These are phyloP conservation scores for Thermomucor indicae-seudaticae DNA, from an alignment of 371 early-diverging fungal genomes.

Conservation along the genomic window DNA sequence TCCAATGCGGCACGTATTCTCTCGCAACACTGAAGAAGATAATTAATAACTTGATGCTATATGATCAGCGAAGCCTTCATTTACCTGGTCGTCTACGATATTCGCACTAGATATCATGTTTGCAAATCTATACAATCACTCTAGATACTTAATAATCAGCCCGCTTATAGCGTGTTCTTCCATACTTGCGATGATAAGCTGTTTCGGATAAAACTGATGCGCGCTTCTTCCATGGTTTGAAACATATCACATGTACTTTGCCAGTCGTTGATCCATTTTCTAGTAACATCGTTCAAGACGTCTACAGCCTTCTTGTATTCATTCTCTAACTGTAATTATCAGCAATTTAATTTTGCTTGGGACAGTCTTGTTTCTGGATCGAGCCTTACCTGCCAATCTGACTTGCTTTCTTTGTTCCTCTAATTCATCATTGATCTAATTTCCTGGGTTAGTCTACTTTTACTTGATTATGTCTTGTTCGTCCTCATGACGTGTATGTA, in stretches of 20 bases:
- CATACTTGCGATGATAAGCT: slow-evolving; percentile 25
- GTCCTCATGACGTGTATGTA: slow-evolving; percentile 3
- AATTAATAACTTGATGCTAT: neutral
- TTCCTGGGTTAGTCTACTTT: no score
- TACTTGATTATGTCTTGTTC: neutral
- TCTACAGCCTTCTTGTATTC: slow-evolving; percentile 11
- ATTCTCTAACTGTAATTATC: slow-evolving; percentile 9
- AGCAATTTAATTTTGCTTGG: no score
- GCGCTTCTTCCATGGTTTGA: slow-evolving; percentile 14
- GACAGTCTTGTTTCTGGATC: no score
- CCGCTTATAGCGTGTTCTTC: no score
- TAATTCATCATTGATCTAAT: slow-evolving; percentile 9
- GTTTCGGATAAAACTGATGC: slow-evolving; percentile 17
- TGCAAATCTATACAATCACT: slow-evolving; percentile 12
- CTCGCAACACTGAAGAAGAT: slow-evolving; percentile 12
- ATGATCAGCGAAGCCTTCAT: neutral
- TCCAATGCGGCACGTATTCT: slow-evolving; percentile 21
- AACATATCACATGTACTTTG: slow-evolving; percentile 5
- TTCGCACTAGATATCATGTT: slow-evolving; percentile 24
- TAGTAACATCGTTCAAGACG: slow-evolving; percentile 1
- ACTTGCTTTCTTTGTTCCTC: slow-evolving; percentile 9
- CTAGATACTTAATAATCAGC: neutral
- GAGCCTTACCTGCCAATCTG: slow-evolving; percentile 6
- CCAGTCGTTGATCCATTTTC: slow-evolving; percentile 8
- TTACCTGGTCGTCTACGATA: slow-evolving; percentile 26